Base-by-base conservation (phyloP, 2,329 filamentous ascomycete species). In the Trichoderma sp. region DNA sequence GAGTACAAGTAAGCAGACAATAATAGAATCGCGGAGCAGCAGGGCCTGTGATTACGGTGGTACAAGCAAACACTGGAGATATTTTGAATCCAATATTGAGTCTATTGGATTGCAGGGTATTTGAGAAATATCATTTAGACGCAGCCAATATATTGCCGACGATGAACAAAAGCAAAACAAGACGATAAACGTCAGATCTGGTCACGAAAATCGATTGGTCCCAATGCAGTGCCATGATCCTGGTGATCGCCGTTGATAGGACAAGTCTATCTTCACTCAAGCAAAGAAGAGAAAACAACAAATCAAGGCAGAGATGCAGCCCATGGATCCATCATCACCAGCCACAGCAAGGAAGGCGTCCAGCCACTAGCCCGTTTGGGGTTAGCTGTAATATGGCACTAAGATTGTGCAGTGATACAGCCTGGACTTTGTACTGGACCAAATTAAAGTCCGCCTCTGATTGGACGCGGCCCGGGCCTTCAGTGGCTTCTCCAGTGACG, bases 381-480 rank as follows among this genome's bases (percentile, higher is more conserved):
- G 25, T 12, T 64, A 64, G 45, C 34, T 5, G 42, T 10, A 48
- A 48, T 10, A 45, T 19, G 42, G 13, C 42, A 25, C 58, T 50
- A 50, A 27, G 48, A 52, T 48, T 48, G 42, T 48, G 12, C 22
- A 19, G 42, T 48, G 42, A 48, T 48, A 48, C 42, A 22, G 19
- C n/a, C 42, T 48, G 42, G n/a, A n/a, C n/a, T n/a, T n/a, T n/a
- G n/a, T n/a, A 48, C 42, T 35, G 25, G 29, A 45, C 59, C 22
- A 63, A 53, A 63, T 39, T 17, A 54, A n/a, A 15, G 13, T 8
- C 34, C 50, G 34, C 27, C 35, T 45, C 35, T 56, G 35, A 64
- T 64, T 64, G 61, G 61, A 34, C 50, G 39, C 61, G 61, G 61
- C 48, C 27, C 61, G 61, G 50, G 48, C 60, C 60, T 39, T 64